A percentile compares a stretch with the other conserved stretches of the same genome.
phyloP scores from a whole-genome alignment of 1,139 yeast genomes.

The Schizosaccharomyces versatilis region DNA sequence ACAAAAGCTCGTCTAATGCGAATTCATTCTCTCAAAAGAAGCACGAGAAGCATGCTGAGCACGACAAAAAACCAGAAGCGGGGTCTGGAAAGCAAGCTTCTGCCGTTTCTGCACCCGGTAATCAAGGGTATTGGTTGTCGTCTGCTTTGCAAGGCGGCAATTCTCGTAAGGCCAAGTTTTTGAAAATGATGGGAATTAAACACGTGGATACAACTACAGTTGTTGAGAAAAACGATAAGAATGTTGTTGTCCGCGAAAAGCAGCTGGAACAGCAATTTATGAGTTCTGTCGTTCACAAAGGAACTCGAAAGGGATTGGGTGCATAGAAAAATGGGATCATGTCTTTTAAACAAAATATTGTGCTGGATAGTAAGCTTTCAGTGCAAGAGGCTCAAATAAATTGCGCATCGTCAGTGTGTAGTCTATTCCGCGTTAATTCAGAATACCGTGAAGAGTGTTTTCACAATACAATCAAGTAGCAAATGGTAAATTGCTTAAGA shows the following conservation, averaged over 20 bases:
- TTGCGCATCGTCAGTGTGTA: too few relatives aligned
- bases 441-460: too few relatives aligned
- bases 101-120: neutral
- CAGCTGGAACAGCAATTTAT: slow-evolving; percentile 1
- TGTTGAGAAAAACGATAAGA: neutral
- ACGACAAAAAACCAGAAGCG: too few relatives aligned
- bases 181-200: neutral
- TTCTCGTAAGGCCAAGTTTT: neutral
- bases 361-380: too few relatives aligned
- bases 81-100: too few relatives aligned
- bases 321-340: neutral
- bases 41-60: neutral
- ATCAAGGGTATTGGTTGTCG: neutral
- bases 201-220: neutral
- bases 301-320: slow-evolving; percentile 1
- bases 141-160: neutral
- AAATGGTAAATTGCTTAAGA: too few relatives aligned
- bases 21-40: neutral
- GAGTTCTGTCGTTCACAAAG: neutral
- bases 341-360: too few relatives aligned
- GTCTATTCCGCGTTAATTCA: too few relatives aligned
- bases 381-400: too few relatives aligned
- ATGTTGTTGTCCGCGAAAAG: neutral
- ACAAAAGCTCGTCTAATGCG: neutral
- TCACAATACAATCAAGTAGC: too few relatives aligned